Conservation (phyloP, 148 eudicot genomes). For the Arctostaphylos glauca region DNA sequence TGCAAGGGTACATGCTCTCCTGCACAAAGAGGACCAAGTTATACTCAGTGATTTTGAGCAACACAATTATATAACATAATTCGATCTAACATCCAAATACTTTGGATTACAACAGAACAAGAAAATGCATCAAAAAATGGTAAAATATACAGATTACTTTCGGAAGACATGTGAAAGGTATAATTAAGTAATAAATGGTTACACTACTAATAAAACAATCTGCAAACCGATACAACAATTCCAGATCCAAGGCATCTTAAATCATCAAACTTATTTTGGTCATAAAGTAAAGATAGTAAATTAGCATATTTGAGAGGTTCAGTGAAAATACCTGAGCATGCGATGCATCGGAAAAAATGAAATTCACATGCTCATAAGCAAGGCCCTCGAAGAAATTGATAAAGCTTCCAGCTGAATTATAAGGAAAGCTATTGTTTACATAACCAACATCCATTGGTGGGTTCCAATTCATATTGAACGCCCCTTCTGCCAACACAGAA, state of each 20-base stretch:
- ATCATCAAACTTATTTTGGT: background rate
- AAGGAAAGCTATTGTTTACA: constrained; percentile 46
- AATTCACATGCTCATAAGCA: constrained; percentile 91
- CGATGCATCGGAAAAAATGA: constrained; percentile 73
- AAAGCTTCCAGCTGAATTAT: constrained; percentile 72
- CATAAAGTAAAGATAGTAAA: too few species aligned
- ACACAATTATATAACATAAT: background rate
- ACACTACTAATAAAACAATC: background rate
- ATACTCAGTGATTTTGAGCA: background rate
- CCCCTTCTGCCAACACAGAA: constrained; percentile 17
- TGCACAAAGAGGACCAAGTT: constrained; percentile 29
- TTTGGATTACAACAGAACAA: background rate
- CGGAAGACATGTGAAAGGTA: background rate
- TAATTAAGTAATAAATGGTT: background rate
- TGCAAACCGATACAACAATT: background rate
- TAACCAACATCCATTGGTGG: constrained; percentile 55
- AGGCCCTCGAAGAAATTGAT: constrained; percentile 92
- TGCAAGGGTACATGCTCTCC: constrained; percentile 65
- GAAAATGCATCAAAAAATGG: background rate
- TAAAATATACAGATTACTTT: background rate
- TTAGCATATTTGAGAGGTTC: too few species aligned
- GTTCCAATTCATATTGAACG: constrained; percentile 64
- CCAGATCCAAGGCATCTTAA: background rate
- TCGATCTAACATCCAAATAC: background rate
- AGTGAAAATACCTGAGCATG: constrained; percentile 54